phyloP scores from a whole-genome alignment of 805 yeast species.

The Schwanniomyces polymorphus region DNA sequence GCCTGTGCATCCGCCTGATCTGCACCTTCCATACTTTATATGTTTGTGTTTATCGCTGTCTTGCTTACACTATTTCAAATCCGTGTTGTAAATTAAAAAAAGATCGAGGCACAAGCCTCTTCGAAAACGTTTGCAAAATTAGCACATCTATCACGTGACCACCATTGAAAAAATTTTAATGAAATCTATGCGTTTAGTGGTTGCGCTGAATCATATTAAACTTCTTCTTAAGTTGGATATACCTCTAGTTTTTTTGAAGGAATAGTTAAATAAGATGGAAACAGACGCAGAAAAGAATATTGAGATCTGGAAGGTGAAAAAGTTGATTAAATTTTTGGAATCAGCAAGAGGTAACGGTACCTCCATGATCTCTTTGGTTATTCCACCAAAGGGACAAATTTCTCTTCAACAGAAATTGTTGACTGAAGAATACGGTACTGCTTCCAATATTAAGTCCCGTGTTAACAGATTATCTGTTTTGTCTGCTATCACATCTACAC shows the following conservation, averaged over 20 bases:
- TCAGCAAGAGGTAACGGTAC: slow-evolving; percentile 98
- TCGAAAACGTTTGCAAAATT: not conserved
- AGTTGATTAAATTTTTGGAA: slow-evolving; percentile 83
- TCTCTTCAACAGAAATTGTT: slow-evolving; percentile 85
- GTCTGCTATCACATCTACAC: slow-evolving; percentile 97
- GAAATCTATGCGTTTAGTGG: not conserved
- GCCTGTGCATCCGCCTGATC: not conserved
- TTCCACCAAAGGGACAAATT: slow-evolving; percentile 95
- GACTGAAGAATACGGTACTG: slow-evolving; percentile 98
- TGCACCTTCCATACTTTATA: not conserved
- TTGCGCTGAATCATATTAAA: not conserved
- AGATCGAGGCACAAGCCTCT: not conserved
- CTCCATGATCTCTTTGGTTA: slow-evolving; percentile 94
- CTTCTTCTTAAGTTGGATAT: not conserved
- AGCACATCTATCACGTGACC: not conserved
- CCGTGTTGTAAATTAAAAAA: not conserved
- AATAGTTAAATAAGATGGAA: slow-evolving; percentile 22
- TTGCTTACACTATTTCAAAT: not conserved
- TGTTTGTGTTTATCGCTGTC: not conserved
- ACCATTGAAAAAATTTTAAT: not conserved
- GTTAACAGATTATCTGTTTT: slow-evolving; percentile 94
- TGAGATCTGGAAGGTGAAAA: slow-evolving; percentile 98
- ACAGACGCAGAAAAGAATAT: slow-evolving; percentile 87
- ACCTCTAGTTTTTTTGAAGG: not conserved
- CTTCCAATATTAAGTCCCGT: slow-evolving; percentile 96